phyloP scores from a whole-genome alignment of 2,329 filamentous ascomycete species.

The Ceratocystis huliohia region DNA sequence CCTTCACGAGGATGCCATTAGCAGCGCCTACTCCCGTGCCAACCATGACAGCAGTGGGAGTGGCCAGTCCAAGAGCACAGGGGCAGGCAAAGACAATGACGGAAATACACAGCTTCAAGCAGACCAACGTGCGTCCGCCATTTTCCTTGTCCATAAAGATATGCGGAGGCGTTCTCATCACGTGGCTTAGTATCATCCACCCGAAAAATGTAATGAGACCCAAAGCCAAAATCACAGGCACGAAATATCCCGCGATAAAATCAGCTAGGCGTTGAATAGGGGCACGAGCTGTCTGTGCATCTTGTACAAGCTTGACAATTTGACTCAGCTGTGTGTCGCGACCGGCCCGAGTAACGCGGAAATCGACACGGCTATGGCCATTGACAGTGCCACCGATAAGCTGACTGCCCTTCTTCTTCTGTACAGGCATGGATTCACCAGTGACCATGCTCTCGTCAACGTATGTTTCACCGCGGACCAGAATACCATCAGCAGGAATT shows the following conservation, averaged over 20 bases:
- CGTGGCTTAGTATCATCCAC: slow-evolving; percentile 93
- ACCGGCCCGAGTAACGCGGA: slow-evolving; percentile 81
- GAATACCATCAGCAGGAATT: slow-evolving; percentile 79
- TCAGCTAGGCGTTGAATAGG: slow-evolving; percentile 92
- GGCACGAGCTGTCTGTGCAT: slow-evolving; percentile 85
- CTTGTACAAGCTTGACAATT: slow-evolving; percentile 95
- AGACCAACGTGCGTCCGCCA: slow-evolving; percentile 91
- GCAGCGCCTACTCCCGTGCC: slow-evolving; percentile 94
- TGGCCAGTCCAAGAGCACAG: slow-evolving; percentile 88
- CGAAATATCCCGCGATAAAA: slow-evolving; percentile 82
- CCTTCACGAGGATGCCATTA: slow-evolving; percentile 95
- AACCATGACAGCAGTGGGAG: slow-evolving; percentile 96
- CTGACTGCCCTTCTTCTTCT: slow-evolving; percentile 66
- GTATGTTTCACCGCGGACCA: slow-evolving; percentile 83
- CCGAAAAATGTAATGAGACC: slow-evolving; percentile 72
- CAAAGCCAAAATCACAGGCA: slow-evolving; percentile 75
- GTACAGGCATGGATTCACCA: slow-evolving; percentile 88
- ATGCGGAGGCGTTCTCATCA: slow-evolving; percentile 67
- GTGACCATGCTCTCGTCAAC: slow-evolving; percentile 98
- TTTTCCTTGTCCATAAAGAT: slow-evolving; percentile 72
- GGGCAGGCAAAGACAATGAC: slow-evolving; percentile 98
- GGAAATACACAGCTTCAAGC: slow-evolving; percentile 91
- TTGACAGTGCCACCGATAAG: slow-evolving; percentile 95
- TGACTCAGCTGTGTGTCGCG: slow-evolving; percentile 94
- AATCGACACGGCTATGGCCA: slow-evolving; percentile 79